Evolutionary conservation across 108 stramenopile species (phyloP), one percentile per base, ranked within the genome.

Genomic region (Seminavis robusta): DNA sequence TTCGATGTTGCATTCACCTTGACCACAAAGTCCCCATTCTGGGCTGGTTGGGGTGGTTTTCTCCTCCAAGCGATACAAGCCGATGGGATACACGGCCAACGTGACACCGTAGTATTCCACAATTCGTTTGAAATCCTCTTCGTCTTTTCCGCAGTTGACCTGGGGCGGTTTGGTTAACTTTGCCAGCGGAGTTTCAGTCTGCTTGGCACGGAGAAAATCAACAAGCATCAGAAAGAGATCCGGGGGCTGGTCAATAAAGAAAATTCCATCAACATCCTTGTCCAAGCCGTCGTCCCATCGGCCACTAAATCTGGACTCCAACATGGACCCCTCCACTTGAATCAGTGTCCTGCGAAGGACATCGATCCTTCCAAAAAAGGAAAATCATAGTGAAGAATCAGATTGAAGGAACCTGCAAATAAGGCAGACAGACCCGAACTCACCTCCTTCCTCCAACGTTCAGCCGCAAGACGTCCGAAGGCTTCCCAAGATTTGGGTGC

Each of bases 311-410:
- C 61, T 60, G 37, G 67, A 64, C 9, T 81, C 85, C 17, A 86
- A 53, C 81, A 83, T 77, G 26, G 76, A 77, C 5, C 65, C 71
- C 23, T 66, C 67, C 21, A 79, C 65, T 27, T 55, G 67, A 8
- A 73, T 75, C 30, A 86, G 47, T n/a, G 85, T 86, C 13, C 77
- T 61, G 23, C 85, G 65, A 10, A 83, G 67, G 4, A 76, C 77
- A 2, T 70, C 55, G 5, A 65, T 65, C n/a, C n/a, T n/a, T n/a
- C n/a, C n/a, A n/a, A n/a, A n/a, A n/a, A n/a, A n/a, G n/a, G n/a
- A n/a, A n/a, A n/a, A n/a, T n/a, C n/a, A n/a, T n/a, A n/a, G n/a
- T n/a, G n/a, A n/a, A n/a, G n/a, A n/a, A n/a, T n/a, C n/a, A n/a
- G n/a, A n/a, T n/a, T n/a, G n/a, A n/a, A n/a, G n/a, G n/a, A n/a